phyloP scores from a whole-genome alignment of 805 yeast species.

The Zygoascus ofunaensis region DNA sequence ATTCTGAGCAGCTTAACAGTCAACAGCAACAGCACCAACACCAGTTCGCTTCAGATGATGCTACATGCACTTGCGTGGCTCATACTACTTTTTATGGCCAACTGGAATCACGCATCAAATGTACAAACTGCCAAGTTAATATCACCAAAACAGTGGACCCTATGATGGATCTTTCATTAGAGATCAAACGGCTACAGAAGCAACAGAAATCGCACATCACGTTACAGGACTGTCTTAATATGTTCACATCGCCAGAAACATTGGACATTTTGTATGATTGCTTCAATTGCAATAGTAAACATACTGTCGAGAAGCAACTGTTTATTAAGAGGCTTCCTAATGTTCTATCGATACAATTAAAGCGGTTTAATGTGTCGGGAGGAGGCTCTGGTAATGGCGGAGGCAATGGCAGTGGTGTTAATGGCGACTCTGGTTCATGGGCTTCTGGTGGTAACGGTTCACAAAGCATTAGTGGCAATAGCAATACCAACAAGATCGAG shows the following conservation, averaged over 20 bases:
- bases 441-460: no score
- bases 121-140: slow-evolving; percentile 51
- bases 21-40: no score
- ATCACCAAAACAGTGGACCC: slow-evolving; percentile 76
- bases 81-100: slow-evolving; percentile 81
- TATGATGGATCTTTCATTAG: slow-evolving; percentile 79
- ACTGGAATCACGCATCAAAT: slow-evolving; percentile 67
- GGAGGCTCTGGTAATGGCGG: slow-evolving; percentile 24
- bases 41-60: slow-evolving; percentile 2
- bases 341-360: slow-evolving; percentile 75
- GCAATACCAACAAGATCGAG: slow-evolving; percentile 60
- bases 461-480: slow-evolving; percentile 19
- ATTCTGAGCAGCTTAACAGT: slow-evolving; percentile 4
- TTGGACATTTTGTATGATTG: slow-evolving; percentile 71
- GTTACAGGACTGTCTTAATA: slow-evolving; percentile 57
- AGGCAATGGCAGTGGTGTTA: neutral
- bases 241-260: slow-evolving; percentile 70
- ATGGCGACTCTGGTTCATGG: neutral
- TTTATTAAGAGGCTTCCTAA: slow-evolving; percentile 62
- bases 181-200: slow-evolving; percentile 36
- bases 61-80: slow-evolving; percentile 61
- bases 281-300: slow-evolving; percentile 48
- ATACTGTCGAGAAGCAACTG: slow-evolving; percentile 66
- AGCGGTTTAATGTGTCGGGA: slow-evolving; percentile 51
- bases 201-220: slow-evolving; percentile 16